Base-by-base conservation (phyloP, 306 rosid genomes). In the Calophaca sinica region DNA sequence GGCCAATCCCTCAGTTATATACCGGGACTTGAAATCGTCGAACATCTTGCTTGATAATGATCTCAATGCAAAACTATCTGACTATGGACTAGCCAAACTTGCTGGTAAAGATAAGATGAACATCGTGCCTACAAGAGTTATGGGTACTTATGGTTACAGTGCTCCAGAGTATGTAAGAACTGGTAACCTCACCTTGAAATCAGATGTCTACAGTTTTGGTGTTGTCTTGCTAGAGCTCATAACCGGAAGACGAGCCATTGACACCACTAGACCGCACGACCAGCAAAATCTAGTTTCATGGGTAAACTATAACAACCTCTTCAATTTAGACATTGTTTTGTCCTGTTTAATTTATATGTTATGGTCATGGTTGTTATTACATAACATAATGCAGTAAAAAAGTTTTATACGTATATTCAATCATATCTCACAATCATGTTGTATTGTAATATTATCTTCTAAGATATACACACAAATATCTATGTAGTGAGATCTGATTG, bases 251-350 rank as follows among this genome's bases (percentile, higher is more conserved):
- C 86, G 92, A 68, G 93, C 90, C 49, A 5, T 94, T 66, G 97
- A 94, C 69, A 88, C 96, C 53, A 85, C 91, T 7, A 88, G 68
- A 74, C 72, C 97, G 7, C 74, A 80, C 58, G 76, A 87, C 5
- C 96, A 94, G 83, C 97, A 94, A 81, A 94, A 94, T 73, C 83
- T 94, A 35, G 98, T 94, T 74, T 35, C 94, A 77, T 94, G 98
- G 98, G 96, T 94, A 88, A 48, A 33, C 49, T 45, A 48, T 35
- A 8, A 4, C 64, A 51, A 26, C 5, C 77, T 35, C 73, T 62
- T 73, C 6, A 36, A 36, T 36, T 52, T 46, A 2, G 26, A 57
- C 33, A 59, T 49, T n/a, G n/a, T n/a, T 53, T 15, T 60, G 10
- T n/a, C 46, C 4, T 13, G 26, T 20, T 20, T 20, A 20, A 20